Evolutionary conservation across 495 filamentous ascomycete genomes (phyloP).

Genomic region (Penicillium odoratum): DNA sequence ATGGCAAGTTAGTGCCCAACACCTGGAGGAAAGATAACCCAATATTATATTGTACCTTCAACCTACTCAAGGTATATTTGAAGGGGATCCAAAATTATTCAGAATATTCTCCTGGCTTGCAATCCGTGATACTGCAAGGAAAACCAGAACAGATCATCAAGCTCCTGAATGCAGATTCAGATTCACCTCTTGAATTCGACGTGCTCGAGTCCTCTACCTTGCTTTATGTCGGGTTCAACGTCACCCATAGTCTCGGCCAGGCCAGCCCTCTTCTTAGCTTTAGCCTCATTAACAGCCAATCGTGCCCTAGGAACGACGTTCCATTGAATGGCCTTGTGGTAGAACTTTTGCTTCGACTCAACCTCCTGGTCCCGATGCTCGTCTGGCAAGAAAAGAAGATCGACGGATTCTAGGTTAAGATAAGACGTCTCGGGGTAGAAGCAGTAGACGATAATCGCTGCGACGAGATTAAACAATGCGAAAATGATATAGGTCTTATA

Average conservation of each 20-base stretch:
- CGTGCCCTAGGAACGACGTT: constrained; percentile 18
- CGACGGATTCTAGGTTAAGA: constrained; percentile 19
- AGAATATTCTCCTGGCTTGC: not conserved
- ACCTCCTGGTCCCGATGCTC: constrained; percentile 11
- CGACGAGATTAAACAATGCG: constrained; percentile 33
- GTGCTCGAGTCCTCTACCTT: not conserved
- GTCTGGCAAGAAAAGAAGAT: constrained; percentile 16
- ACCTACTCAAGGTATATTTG: too few relatives aligned
- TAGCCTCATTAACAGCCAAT: constrained; percentile 21
- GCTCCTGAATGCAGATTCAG: not conserved
- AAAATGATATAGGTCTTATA: constrained; percentile 39
- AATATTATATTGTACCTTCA: too few relatives aligned
- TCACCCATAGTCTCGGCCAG: constrained; percentile 9
- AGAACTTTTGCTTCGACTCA: constrained; percentile 15
- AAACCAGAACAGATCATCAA: too few relatives aligned
- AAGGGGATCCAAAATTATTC: too few relatives aligned
- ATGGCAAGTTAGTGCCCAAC: too few relatives aligned
- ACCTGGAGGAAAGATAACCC: too few relatives aligned
- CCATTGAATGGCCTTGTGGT: constrained; percentile 18
- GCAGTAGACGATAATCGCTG: constrained; percentile 39
- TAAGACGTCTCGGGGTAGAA: constrained; percentile 41
- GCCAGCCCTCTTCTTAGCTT: constrained; percentile 14
- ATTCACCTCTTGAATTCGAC: constrained; percentile 10
- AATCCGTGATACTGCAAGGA: not conserved
- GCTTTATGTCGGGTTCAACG: constrained; percentile 8